A percentile compares a stretch with the other conserved stretches of the same genome.
phyloP scores from a whole-genome alignment of 352 stramenopile species.

The Pythium pyrilobum region DNA sequence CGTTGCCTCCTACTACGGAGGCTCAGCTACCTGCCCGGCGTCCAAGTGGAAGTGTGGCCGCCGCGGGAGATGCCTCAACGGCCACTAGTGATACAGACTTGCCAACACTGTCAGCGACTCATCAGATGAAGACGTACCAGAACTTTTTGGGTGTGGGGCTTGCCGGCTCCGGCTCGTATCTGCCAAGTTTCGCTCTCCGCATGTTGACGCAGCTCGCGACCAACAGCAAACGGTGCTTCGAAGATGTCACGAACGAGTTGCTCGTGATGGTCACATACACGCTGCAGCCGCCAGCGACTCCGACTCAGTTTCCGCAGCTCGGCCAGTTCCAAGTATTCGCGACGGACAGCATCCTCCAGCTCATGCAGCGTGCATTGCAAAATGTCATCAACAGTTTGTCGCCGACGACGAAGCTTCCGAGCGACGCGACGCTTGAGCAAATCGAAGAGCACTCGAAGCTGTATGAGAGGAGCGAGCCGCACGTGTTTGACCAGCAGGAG shows the following conservation, averaged over 20 bases:
- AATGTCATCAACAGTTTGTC: constrained; percentile 59
- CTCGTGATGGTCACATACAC: constrained; percentile 67
- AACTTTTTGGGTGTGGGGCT: constrained; percentile 70
- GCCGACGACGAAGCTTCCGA: constrained; percentile 34
- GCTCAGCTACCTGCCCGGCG: neutral
- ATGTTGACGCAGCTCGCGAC: constrained; percentile 77
- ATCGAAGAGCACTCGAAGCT: constrained; percentile 34
- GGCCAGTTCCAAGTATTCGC: constrained; percentile 69
- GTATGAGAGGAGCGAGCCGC: constrained; percentile 23
- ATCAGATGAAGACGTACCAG: constrained; percentile 80
- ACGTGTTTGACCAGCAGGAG: constrained; percentile 68
- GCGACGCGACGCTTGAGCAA: constrained; percentile 36
- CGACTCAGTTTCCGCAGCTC: constrained; percentile 51
- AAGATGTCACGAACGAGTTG: constrained; percentile 71
- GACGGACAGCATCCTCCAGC: constrained; percentile 72
- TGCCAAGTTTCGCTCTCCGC: constrained; percentile 68
- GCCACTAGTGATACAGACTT: constrained; percentile 19
- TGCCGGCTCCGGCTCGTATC: constrained; percentile 47
- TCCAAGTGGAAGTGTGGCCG: neutral
- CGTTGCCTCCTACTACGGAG: constrained; percentile 7
- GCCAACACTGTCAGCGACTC: constrained; percentile 33
- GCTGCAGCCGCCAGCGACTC: constrained; percentile 28
- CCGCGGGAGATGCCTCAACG: neutral
- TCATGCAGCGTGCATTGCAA: constrained; percentile 71
- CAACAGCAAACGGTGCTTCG: constrained; percentile 68